Evolutionary conservation across 1,284 basidiomycete species (phyloP), one percentile per base, ranked within the genome.

Genomic region (Fomitiporia mediterranea): DNA sequence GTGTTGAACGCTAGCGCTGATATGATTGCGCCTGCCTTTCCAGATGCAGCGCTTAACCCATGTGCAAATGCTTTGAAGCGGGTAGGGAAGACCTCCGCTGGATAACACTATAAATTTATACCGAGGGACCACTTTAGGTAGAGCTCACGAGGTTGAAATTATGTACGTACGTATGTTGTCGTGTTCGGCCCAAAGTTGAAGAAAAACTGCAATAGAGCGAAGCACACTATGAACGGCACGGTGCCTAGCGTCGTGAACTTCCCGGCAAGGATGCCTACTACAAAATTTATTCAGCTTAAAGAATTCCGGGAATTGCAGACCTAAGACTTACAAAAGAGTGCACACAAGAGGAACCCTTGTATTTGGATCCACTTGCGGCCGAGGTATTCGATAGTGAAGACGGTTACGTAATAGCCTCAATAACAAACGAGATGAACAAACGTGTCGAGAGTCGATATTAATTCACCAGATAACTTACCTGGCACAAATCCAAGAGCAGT

Each of bases 61-160:
- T 93, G 91, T 4, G 87, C 89, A 54, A 83, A 84, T 4, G 86
- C 87, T 52, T 84, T 78, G 74, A 86, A 91, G 32, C 87, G 78
- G 1, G 92, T 94, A 1, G 92, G 91, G 82, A 94, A 94, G n/a
- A 86, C 82, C 73, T 92, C 89, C 6, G 84, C 86, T n/a, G 90
- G 89, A 66, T 83, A 84, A 64, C 78, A 79, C 78, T 80, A 57
- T 11, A 37, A 37, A 23, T 2, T 74, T 64, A 52, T 74, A 58
- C 28, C 53, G 47, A 43, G 19, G 17, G 17, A 42, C 27, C 11
- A 3, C 15, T 3, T n/a, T 38, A 9, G 19, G n/a, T 38, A 50
- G 15, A 53, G 17, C n/a, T n/a, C n/a, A n/a, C 58, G 46, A 44
- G 50, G 34, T 21, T 17, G 19, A 23, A 7, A 39, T 19, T 19